phyloP scores from a whole-genome alignment of 2,329 filamentous ascomycete species.

The Nemania diffusa region DNA sequence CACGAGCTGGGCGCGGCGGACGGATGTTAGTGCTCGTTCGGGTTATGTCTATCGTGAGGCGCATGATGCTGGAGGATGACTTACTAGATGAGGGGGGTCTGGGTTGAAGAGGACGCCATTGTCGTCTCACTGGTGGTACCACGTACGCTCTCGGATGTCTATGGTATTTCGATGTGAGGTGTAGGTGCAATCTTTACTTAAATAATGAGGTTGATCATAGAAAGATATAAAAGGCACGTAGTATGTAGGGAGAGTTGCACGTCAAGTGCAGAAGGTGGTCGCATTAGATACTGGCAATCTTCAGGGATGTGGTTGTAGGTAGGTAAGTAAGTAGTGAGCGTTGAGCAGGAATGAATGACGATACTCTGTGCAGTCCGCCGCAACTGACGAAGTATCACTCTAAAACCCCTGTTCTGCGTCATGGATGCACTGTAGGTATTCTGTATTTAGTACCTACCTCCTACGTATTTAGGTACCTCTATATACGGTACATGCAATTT shows the following conservation, averaged over 20 bases:
- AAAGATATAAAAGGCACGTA: too few relatives aligned
- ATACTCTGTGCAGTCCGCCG: too few relatives aligned
- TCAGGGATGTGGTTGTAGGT: too few relatives aligned
- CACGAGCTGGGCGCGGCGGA: slow-evolving; percentile 72
- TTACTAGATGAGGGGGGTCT: slow-evolving; percentile 79
- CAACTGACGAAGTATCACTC: too few relatives aligned
- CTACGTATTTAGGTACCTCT: too few relatives aligned
- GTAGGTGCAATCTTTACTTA: not conserved
- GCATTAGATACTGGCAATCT: not conserved
- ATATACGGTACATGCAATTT: too few relatives aligned
- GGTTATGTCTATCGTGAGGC: not conserved
- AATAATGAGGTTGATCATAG: not conserved
- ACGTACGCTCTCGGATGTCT: slow-evolving; percentile 1
- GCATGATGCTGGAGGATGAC: slow-evolving; percentile 50
- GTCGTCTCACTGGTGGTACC: slow-evolving; percentile 35
- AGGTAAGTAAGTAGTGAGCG: too few relatives aligned
- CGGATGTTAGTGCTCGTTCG: slow-evolving; percentile 9
- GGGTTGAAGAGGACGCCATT: slow-evolving; percentile 78
- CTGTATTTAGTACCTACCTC: too few relatives aligned
- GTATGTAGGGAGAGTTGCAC: not conserved
- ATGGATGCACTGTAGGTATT: too few relatives aligned
- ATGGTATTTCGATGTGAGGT: not conserved
- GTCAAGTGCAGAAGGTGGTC: not conserved
- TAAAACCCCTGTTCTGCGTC: too few relatives aligned
- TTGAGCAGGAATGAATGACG: too few relatives aligned